Percentiles rank a stretch among this genome's conserved stretches.
Evolutionary conservation across 2,329 filamentous ascomycete genomes (phyloP).

Genomic region (Talaromyces sp.): DNA sequence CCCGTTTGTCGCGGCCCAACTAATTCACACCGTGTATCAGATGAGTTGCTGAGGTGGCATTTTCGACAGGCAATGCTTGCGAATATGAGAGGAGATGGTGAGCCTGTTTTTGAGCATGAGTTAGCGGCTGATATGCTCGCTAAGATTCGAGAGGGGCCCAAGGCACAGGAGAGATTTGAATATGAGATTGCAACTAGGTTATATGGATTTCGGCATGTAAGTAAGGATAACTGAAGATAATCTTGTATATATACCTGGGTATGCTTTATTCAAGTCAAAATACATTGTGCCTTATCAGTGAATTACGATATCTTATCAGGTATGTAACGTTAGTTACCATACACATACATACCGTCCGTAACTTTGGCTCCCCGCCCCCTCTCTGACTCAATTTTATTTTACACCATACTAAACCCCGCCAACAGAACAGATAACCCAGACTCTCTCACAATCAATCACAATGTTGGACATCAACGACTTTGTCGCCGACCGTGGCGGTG

Average conservation of each 20-base stretch:
- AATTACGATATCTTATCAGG: background rate
- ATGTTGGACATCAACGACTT: slow-evolving; percentile 81
- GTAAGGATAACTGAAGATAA: background rate
- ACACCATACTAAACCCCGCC: slow-evolving; percentile 3
- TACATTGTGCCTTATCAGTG: background rate
- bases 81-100: slow-evolving; percentile 22
- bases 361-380: slow-evolving; percentile 15
- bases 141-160: slow-evolving; percentile 16
- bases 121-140: slow-evolving; percentile 23
- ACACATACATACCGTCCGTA: background rate
- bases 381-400: slow-evolving; percentile 2
- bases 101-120: slow-evolving; percentile 22
- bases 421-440: background rate
- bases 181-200: background rate
- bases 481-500: slow-evolving; percentile 81
- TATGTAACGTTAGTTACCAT: slow-evolving; percentile 12
- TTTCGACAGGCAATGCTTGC: slow-evolving; percentile 20
- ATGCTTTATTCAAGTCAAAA: background rate
- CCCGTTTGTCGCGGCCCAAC: background rate
- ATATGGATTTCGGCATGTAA: background rate
- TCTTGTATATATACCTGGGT: background rate
- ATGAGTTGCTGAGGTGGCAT: slow-evolving; percentile 20
- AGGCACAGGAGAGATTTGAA: background rate
- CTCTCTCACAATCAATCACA: slow-evolving; percentile 23
- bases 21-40: slow-evolving; percentile 7